Conservation (phyloP, 2,329 filamentous ascomycete species). For the Mycocentrospora acerina region DNA sequence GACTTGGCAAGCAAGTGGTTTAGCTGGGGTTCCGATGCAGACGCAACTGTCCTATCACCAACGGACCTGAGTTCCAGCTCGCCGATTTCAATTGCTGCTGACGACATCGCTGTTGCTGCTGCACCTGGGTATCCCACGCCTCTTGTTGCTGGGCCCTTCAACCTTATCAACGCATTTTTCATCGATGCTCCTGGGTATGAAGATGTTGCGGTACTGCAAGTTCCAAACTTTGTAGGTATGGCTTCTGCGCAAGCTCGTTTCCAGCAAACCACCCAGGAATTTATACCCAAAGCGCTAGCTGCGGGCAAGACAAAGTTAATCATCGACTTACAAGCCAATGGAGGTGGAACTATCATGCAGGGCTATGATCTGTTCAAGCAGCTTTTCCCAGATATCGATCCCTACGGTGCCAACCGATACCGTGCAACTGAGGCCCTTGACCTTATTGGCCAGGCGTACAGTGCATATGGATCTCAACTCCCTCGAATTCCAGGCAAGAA, state of each 20-base stretch:
- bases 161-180: conserved; percentile 50
- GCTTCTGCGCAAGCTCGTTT: conserved; percentile 30
- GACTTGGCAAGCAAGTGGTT: conserved; percentile 45
- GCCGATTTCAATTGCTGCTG: conserved; percentile 7
- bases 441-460: conserved; percentile 47
- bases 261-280: conserved; percentile 44
- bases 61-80: background rate
- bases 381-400: conserved; percentile 54
- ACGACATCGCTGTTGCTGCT: conserved; percentile 9
- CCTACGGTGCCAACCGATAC: conserved; percentile 55
- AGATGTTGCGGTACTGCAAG: conserved; percentile 48
- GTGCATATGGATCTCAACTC: conserved; percentile 32
- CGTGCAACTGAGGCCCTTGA: conserved; percentile 52
- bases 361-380: conserved; percentile 64
- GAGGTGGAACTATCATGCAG: conserved; percentile 60
- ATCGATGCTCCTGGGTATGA: conserved; percentile 46
- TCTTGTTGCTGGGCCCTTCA: conserved; percentile 40
- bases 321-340: conserved; percentile 61
- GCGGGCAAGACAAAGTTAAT: conserved; percentile 62
- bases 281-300: conserved; percentile 46
- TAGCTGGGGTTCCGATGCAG: conserved; percentile 21
- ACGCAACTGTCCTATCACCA: conserved; percentile 1
- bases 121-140: conserved; percentile 48
- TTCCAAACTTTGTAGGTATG: conserved; percentile 44
- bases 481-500: conserved; percentile 33